These are phyloP conservation scores for Hsuehochloa calcarea DNA, from an alignment of 176 grass and related monocot genomes.

Conservation along the genomic window DNA sequence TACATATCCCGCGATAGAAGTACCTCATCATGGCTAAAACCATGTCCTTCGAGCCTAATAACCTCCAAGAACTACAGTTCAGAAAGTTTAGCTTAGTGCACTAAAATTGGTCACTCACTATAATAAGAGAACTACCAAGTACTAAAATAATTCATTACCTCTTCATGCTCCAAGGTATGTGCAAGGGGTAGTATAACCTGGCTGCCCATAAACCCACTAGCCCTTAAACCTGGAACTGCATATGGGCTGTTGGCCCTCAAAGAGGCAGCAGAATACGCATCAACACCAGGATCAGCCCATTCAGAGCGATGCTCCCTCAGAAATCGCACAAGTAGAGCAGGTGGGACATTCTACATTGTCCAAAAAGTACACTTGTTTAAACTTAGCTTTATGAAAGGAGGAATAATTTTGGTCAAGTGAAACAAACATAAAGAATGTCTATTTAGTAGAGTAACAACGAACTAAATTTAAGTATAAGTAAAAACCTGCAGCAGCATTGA, in stretches of 20 bases:
- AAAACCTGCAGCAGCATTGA: constrained; percentile 92
- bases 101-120: neutral
- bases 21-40: constrained; percentile 74
- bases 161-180: constrained; percentile 84
- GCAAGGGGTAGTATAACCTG: constrained; percentile 85
- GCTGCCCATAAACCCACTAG: constrained; percentile 67
- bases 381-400: neutral
- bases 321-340: constrained; percentile 82
- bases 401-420: neutral
- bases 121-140: neutral
- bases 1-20: constrained; percentile 80
- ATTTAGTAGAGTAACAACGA: neutral
- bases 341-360: constrained; percentile 80
- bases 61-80: constrained; percentile 80
- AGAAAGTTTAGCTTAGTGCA: neutral
- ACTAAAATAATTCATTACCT: constrained; percentile 45
- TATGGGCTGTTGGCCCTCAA: constrained; percentile 62
- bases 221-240: constrained; percentile 70
- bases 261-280: constrained; percentile 86
- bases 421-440: neutral
- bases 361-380: neutral
- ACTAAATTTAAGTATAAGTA: neutral
- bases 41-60: constrained; percentile 84
- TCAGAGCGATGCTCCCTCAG: constrained; percentile 94
- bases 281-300: constrained; percentile 92